phyloP scores from a whole-genome alignment of 345 rosid genomes.

The Heritiera littoralis region DNA sequence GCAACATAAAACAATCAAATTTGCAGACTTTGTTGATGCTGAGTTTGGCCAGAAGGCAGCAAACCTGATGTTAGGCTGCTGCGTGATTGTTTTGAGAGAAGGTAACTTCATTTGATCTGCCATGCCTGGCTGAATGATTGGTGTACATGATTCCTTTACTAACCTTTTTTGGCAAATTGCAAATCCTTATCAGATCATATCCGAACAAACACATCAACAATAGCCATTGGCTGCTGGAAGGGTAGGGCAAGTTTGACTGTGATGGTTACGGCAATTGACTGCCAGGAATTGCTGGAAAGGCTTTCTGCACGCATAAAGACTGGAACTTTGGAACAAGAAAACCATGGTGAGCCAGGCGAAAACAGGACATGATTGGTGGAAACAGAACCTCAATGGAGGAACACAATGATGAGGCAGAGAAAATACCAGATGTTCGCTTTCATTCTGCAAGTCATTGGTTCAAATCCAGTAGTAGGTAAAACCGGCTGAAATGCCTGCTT shows the following conservation, averaged over 20 bases:
- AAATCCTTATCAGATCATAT: constrained; percentile 33
- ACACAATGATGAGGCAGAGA: constrained; percentile 13
- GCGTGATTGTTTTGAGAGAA: constrained; percentile 60
- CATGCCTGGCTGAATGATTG: background rate
- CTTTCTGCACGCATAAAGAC: constrained; percentile 49
- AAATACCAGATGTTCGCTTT: constrained; percentile 21
- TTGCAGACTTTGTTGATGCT: constrained; percentile 57
- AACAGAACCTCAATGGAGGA: background rate
- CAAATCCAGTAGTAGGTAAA: background rate
- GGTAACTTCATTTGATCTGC: constrained; percentile 19
- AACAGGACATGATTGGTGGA: constrained; percentile 29
- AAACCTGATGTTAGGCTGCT: constrained; percentile 75
- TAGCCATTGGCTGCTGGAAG: constrained; percentile 96
- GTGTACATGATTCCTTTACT: background rate
- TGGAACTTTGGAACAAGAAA: constrained; percentile 17
- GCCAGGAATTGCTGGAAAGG: constrained; percentile 77
- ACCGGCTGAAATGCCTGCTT: background rate
- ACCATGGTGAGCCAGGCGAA: constrained; percentile 21
- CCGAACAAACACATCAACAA: constrained; percentile 48
- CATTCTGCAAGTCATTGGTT: background rate
- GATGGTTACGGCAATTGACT: constrained; percentile 83
- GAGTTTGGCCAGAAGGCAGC: constrained; percentile 73
- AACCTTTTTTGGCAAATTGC: constrained; percentile 36
- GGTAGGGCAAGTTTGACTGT: constrained; percentile 75
- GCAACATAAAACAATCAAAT: constrained; percentile 77